Evolutionary conservation across 345 rosid genomes (phyloP), one percentile per base, ranked within the genome.

Genomic region (Corchorus olitorius): DNA sequence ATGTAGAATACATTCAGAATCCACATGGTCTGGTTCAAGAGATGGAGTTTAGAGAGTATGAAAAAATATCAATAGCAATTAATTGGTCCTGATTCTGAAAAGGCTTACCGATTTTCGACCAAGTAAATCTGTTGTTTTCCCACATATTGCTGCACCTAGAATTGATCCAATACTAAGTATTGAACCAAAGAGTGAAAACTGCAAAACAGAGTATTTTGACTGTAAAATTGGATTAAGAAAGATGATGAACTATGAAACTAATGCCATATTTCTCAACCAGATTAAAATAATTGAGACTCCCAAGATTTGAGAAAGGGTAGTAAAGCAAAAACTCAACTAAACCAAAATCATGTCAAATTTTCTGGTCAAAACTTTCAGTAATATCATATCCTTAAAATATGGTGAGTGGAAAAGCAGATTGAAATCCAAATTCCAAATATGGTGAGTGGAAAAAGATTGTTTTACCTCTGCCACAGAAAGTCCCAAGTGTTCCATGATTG

Each of bases 401-500:
- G 41, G 41, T 39, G 41, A 39, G 5, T 5, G 5, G 41, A 45
- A 41, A 5, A 1, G 64, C 43, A 2, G 43, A 39, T 39, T 39
- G 43, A 39, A 39, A 39, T 39, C 43, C 4, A 39, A 39, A 6
- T 39, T 39, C 43, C 4, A 39, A 39, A 6, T 39, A 39, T 39
- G 41, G 41, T 39, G 41, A 39, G 5, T 5, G 5, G 41, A 45
- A 41, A 5, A 1, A 9, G 5, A 0, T 20, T 16, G 0, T 3
- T 62, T 84, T 68, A 90, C 92, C 55, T 53, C 84, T 41, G 90
- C 88, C 14, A 87, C 72, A 22, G 97, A 88, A 46, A 94, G 91
- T 67, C 86, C 94, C 53, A 92, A 65, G 55, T 91, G 91, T 73
- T 85, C 83, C 76, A 77, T 81, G 76, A 92, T 92, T 58, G 86